Evolutionary conservation across 1,139 yeast species (phyloP).

Genomic region (Hansenula sp.): DNA sequence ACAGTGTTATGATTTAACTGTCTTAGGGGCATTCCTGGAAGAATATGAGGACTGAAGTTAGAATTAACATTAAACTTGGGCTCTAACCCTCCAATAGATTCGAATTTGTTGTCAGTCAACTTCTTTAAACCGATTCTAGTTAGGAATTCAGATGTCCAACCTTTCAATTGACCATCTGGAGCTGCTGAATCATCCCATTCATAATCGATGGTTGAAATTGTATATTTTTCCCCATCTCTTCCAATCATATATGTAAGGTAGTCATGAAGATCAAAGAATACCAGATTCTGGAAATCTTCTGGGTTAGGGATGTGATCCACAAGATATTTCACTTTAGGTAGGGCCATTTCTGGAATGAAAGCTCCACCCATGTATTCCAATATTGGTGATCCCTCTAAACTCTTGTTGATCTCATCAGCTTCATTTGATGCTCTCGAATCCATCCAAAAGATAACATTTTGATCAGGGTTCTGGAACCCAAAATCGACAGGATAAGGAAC

Average conservation of each 20-base stretch:
- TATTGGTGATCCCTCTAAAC: conserved; percentile 13
- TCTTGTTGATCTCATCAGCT: conserved; percentile 29
- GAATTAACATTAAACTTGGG: no score
- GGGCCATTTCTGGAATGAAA: conserved; percentile 52
- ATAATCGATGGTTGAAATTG: conserved; percentile 4
- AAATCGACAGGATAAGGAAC: conserved; percentile 29
- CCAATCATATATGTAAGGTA: conserved; percentile 40
- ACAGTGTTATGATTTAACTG: conserved; percentile 14
- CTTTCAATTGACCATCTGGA: conserved; percentile 53
- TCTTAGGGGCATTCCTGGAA: no score
- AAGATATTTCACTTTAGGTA: conserved; percentile 45
- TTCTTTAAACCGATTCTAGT: conserved; percentile 16
- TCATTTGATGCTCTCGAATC: conserved; percentile 41
- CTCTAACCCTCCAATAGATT: conserved; percentile 20
- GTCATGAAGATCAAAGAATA: conserved; percentile 50
- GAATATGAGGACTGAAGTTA: no score
- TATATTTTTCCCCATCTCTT: conserved; percentile 4
- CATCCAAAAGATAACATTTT: conserved; percentile 57
- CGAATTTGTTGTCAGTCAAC: conserved; percentile 14
- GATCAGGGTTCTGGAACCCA: conserved; percentile 20
- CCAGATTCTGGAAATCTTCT: conserved; percentile 22
- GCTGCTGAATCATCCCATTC: conserved; percentile 24
- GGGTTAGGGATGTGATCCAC: conserved; percentile 23
- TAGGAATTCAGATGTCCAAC: conserved; percentile 38
- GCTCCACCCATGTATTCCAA: conserved; percentile 37